Base-by-base conservation (phyloP, 2,329 filamentous ascomycete genomes). In the Xylaria sp. region DNA sequence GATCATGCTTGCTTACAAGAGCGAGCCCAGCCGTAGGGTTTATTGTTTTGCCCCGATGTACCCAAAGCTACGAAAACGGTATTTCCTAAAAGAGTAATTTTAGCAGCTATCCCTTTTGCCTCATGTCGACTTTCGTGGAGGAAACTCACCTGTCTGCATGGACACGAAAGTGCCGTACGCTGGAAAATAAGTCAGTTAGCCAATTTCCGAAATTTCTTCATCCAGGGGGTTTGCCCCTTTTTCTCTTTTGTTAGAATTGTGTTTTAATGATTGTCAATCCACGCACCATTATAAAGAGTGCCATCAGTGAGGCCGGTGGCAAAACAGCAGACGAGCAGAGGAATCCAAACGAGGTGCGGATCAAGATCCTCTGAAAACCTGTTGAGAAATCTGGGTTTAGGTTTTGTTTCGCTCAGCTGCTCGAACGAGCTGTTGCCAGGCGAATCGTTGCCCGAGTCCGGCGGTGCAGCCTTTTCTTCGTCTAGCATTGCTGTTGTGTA, bases 161-260 rank as follows among this genome's bases (percentile, higher is more conserved):
- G 80, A 82, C 12, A 83, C 81, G 66, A 83, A 83, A 13, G 81
- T 83, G 32, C 80, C 79, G 55, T 82, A 83, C 5, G 81, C 81
- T 83, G 41, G 41, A 7, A 46, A 32, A 15, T 28, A 20, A 37
- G 39, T 63, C n/a, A 58, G 66, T 69, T 28, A 66, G 20, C 28
- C 54, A 44, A 51, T 44, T 39, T 25, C 6, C 8, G 37, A 39
- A 1, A 46, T 18, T 32, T n/a, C 1, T 34, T 32, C 10, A 34
- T 8, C 23, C 13, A 23, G 6, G 48, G 23, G 10, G 28, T 28
- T 28, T 28, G 28, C 28, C 28, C 28, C 28, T 3, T 52, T 28
- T 15, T 18, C 12, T 2, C 12, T 23, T 12, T 15, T 28, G 3
- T 32, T 52, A 4, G 28, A 9, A 15, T 3, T 37, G 3, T 46